These are phyloP conservation scores for Backusella luteola DNA, from an alignment of 192 early-diverging fungal species.

Conservation along the genomic window DNA sequence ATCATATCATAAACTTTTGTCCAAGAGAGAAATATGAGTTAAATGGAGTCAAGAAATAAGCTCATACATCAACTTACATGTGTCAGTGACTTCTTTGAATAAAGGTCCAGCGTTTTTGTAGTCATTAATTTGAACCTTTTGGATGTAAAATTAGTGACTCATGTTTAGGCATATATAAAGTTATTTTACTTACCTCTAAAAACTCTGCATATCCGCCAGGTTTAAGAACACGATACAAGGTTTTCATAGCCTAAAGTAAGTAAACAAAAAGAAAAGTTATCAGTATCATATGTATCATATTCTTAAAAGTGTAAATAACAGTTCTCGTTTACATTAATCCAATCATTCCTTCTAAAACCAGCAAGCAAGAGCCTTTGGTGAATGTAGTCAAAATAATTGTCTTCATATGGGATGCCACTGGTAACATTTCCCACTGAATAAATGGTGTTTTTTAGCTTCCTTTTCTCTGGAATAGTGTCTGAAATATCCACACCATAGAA, in stretches of 20 bases:
- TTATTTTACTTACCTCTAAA: not conserved
- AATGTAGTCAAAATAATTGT: constrained; percentile 35
- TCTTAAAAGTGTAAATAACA: not conserved
- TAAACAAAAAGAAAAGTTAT: no score
- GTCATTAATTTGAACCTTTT: not conserved
- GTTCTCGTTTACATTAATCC: not conserved
- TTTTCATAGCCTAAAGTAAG: constrained; percentile 14
- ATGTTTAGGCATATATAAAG: no score
- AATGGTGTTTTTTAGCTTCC: constrained; percentile 15
- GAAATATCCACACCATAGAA: constrained; percentile 53
- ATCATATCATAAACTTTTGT: not conserved
- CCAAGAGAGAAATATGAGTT: no score
- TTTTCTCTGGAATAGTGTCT: constrained; percentile 18
- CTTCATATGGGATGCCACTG: constrained; percentile 18
- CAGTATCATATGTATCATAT: no score
- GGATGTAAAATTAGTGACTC: not conserved
- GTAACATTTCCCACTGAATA: constrained; percentile 22
- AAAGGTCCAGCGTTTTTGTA: not conserved
- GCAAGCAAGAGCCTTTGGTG: constrained; percentile 23
- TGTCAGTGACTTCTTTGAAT: not conserved
- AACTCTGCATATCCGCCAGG: constrained; percentile 37
- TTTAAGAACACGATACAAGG: constrained; percentile 21
- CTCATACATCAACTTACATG: not conserved
- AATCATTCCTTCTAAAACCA: constrained; percentile 25
- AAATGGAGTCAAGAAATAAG: not conserved